These are phyloP conservation scores for Boletellus sp. DNA, from an alignment of 1,284 basidiomycete species.

Conservation along the genomic window DNA sequence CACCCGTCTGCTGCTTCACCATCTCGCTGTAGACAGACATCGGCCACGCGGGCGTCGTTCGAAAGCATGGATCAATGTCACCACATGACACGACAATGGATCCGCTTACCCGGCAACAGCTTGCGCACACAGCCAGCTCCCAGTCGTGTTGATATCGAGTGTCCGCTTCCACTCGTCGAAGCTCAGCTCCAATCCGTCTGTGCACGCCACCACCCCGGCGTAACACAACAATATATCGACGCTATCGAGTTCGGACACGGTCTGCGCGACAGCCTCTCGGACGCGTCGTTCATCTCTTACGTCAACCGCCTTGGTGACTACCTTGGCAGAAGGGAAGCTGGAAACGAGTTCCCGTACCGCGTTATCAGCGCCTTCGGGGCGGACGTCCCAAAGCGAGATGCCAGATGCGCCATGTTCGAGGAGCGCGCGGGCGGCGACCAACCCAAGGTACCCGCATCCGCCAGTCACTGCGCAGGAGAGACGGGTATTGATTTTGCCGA, in stretches of 20 bases:
- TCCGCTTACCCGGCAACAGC: constrained; percentile 36
- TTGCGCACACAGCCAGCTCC: constrained; percentile 42
- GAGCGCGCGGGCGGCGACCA: constrained; percentile 35
- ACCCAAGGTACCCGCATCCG: constrained; percentile 38
- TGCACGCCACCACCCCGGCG: constrained; percentile 38
- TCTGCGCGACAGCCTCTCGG: constrained; percentile 28
- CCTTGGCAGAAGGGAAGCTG: constrained; percentile 36
- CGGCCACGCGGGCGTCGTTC: no score
- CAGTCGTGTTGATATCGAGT: constrained; percentile 41
- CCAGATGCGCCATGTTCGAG: constrained; percentile 42
- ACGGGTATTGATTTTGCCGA: not conserved
- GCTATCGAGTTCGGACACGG: constrained; percentile 30
- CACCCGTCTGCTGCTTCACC: constrained; percentile 38
- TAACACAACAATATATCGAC: constrained; percentile 40
- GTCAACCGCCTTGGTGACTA: constrained; percentile 36
- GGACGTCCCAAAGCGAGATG: constrained; percentile 39
- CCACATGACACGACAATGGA: not conserved
- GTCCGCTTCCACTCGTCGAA: constrained; percentile 36
- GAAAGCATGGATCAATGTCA: not conserved
- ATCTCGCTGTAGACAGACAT: constrained; percentile 28
- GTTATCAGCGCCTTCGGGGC: constrained; percentile 16
- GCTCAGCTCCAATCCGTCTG: constrained; percentile 31
- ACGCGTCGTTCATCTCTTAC: constrained; percentile 35
- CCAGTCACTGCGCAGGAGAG: constrained; percentile 36
- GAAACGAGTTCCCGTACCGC: constrained; percentile 27